phyloP scores from a whole-genome alignment of 129 eudicot species.

The Scalesia atractyloides region DNA sequence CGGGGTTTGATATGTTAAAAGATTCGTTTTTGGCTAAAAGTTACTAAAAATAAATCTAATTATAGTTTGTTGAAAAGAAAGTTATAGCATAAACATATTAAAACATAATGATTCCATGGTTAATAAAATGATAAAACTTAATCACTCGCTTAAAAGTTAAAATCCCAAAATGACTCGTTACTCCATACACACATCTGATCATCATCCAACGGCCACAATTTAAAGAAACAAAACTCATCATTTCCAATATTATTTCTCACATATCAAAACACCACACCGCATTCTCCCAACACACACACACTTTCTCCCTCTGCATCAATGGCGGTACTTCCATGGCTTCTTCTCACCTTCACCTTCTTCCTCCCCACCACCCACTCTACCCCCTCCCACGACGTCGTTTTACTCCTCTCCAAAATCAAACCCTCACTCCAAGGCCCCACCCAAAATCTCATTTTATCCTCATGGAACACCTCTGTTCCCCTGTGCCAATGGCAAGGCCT shows the following conservation, averaged over 20 bases:
- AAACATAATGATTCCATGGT: no score
- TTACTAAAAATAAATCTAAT: no score
- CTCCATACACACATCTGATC: background rate
- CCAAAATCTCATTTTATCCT: slow-evolving; percentile 47
- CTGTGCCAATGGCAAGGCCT: slow-evolving; percentile 81
- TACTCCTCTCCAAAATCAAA: slow-evolving; percentile 56
- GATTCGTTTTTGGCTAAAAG: no score
- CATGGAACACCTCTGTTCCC: slow-evolving; percentile 65
- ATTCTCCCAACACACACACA: slow-evolving; percentile 34
- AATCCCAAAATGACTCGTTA: background rate
- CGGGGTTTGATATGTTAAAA: no score
- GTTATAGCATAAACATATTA: no score
- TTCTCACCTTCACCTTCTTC: slow-evolving; percentile 36
- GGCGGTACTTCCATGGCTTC: slow-evolving; percentile 31
- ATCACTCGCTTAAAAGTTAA: background rate
- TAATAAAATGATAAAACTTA: no score
- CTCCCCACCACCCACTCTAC: slow-evolving; percentile 27
- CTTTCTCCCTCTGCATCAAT: slow-evolving; percentile 22
- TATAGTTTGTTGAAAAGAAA: no score
- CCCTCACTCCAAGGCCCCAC: slow-evolving; percentile 57
- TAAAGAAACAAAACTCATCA: background rate
- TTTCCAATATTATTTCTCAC: background rate
- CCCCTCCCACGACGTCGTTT: slow-evolving; percentile 49
- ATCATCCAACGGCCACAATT: slow-evolving; percentile 24
- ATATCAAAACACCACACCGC: background rate